Evolutionary conservation across 495 filamentous ascomycete genomes (phyloP), one percentile per base, ranked within the genome.

Genomic region (Talaromyces ruber): DNA sequence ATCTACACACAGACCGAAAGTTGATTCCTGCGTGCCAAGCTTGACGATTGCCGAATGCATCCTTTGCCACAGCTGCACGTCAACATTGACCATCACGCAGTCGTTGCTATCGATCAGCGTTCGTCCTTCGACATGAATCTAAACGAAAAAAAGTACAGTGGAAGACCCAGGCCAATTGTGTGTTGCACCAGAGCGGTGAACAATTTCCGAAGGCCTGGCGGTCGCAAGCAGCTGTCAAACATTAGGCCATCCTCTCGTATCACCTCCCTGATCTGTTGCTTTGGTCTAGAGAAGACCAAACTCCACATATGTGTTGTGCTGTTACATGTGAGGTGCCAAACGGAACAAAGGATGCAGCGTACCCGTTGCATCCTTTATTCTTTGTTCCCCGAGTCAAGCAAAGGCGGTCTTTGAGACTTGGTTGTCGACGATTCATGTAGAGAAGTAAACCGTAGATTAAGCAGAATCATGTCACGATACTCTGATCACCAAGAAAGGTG

Each of bases 281-380:
- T 24, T 53, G 50, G 11, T 53, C 50, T 8, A 53, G 22, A 6
- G 5, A 22, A 12, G 22, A 14, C 16, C 50, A 16, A 4, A n/a
- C n/a, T 28, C 22, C 50, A 53, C 11, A 14, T 37, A 6, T 50
- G 45, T 8, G 47, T 18, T 25, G 47, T 39, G 34, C 34, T 39
- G 47, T 11, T 34, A 29, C 54, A 57, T 57, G 29, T 57, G 54
- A 57, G 54, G 54, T 18, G 28, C 54, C 54, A 57, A 34, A 21
- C 28, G 54, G 54, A 34, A 34, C 26, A 34, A 57, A 57, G 28
- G 14, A 57, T 34, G 51, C 12, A 2, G 16, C 51, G 47, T 54
- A 26, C 26, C 22, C 28, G n/a, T 30, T 34, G 26, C 54, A 21
- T 21, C 54, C 26, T 32, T n/a, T 30, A 18, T 57, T 25, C 26